These are phyloP conservation scores for Ceratobasidium papillatum DNA, from an alignment of 1,284 basidiomycete genomes.

Conservation along the genomic window DNA sequence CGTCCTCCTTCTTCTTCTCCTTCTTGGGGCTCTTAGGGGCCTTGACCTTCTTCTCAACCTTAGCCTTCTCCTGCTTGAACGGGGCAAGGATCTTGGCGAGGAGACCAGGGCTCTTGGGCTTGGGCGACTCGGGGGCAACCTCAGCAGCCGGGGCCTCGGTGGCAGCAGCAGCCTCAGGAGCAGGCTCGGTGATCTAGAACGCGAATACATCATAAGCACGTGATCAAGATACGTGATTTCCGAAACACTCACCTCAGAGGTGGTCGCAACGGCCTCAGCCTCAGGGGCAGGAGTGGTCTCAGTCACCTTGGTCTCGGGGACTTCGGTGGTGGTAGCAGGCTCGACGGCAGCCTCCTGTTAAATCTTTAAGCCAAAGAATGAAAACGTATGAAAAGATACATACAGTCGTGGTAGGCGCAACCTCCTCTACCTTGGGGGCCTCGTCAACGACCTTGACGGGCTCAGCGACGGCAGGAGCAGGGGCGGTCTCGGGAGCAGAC, in stretches of 20 bases:
- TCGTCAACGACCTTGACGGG: slow-evolving; percentile 58
- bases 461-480: slow-evolving; percentile 51
- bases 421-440: slow-evolving; percentile 36
- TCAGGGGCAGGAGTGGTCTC: slow-evolving; percentile 41
- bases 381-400: slow-evolving; percentile 4
- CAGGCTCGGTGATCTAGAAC: slow-evolving; percentile 9
- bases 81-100: slow-evolving; percentile 75
- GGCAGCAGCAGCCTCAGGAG: slow-evolving; percentile 53
- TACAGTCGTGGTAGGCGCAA: slow-evolving; percentile 33
- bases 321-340: slow-evolving; percentile 45
- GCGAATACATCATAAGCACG: slow-evolving; percentile 46
- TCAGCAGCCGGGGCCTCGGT: slow-evolving; percentile 43
- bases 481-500: slow-evolving; percentile 63
- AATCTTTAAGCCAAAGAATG: slow-evolving; percentile 14
- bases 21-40: slow-evolving; percentile 55
- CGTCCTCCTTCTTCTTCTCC: slow-evolving; percentile 53
- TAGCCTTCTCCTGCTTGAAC: slow-evolving; percentile 61
- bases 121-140: slow-evolving; percentile 37
- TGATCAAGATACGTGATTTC: slow-evolving; percentile 4
- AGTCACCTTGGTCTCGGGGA: slow-evolving; percentile 41
- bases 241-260: slow-evolving; percentile 46
- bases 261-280: slow-evolving; percentile 47
- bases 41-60: slow-evolving; percentile 65
- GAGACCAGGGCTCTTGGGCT: slow-evolving; percentile 62
- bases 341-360: slow-evolving; percentile 25